These are phyloP conservation scores for Gliomastix tumulicola DNA, from an alignment of 2,329 filamentous ascomycete genomes.

Conservation along the genomic window DNA sequence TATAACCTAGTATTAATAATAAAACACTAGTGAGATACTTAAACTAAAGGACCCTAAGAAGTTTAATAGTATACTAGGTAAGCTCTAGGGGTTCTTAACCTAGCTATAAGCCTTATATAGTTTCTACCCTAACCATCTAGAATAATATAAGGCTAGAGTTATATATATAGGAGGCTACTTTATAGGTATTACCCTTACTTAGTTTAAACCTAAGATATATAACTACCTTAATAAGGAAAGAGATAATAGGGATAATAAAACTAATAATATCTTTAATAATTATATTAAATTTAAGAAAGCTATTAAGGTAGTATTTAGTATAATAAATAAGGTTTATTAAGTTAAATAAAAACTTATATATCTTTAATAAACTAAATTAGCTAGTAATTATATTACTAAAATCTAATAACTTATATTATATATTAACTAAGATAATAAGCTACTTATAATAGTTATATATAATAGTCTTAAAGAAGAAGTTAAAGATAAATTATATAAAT, in stretches of 20 bases:
- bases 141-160: neutral
- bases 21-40: neutral
- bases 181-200: neutral
- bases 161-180: constrained; percentile 1
- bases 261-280: neutral
- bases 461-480: neutral
- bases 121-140: neutral
- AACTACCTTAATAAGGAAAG: neutral
- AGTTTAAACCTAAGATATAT: neutral
- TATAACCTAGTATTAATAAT: constrained; percentile 1
- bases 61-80: neutral
- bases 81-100: constrained; percentile 1
- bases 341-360: neutral
- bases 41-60: neutral
- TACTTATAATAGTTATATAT: neutral
- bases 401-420: neutral
- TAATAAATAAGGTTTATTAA: constrained; percentile 1
- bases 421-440: neutral
- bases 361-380: neutral
- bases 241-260: neutral
- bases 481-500: constrained; percentile 4
- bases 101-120: constrained; percentile 4
- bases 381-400: neutral
- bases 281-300: constrained; percentile 1
- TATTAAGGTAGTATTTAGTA: neutral